Base-by-base conservation (phyloP, 305 asterid genomes). In the Plantago coronopus region DNA sequence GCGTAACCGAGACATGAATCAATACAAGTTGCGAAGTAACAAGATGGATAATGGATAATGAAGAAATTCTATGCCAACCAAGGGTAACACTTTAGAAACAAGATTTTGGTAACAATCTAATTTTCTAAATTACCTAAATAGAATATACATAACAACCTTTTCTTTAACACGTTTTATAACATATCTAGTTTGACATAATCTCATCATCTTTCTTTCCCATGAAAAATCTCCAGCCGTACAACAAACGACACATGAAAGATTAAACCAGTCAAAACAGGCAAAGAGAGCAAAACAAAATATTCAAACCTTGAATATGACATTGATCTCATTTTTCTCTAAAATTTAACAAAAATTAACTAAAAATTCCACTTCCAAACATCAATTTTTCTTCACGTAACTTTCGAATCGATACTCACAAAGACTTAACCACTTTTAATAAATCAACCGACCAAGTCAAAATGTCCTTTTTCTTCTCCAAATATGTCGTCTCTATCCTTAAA, bases 371-470 rank as follows among this genome's bases (percentile, higher is more conserved):
- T 9, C 38, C 6, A 10, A 48, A 13, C 22, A 4, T 19, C 9
- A 25, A 47, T 45, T 23, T 45, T 61, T 45, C 11, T 18, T 0
- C 22, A 20, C 38, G 45, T 27, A 22, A 8, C 54, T 59, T n/a
- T 63, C 54, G 14, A 51, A 22, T 44, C 42, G 60, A 27, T 63
- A 53, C 16, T 25, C 22, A 23, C 68, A 54, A 53, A 53, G 61
- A 23, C 48, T 17, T 12, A n/a, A n/a, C 38, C 4, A 45, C 17
- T 17, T 25, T 42, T 40, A 38, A 14, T 20, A 20, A 18, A 5
- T 17, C n/a, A 19, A 7, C 18, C 66, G 21, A 22, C 63, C n/a
- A 53, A 68, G 77, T 72, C 83, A 77, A 65, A 29, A 51, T 16
- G 44, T 54, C 59, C 37, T 7, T 57, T 40, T 59, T 15, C 25